Conservation (phyloP, 345 rosid species). For the Hibiscus syriacus region DNA sequence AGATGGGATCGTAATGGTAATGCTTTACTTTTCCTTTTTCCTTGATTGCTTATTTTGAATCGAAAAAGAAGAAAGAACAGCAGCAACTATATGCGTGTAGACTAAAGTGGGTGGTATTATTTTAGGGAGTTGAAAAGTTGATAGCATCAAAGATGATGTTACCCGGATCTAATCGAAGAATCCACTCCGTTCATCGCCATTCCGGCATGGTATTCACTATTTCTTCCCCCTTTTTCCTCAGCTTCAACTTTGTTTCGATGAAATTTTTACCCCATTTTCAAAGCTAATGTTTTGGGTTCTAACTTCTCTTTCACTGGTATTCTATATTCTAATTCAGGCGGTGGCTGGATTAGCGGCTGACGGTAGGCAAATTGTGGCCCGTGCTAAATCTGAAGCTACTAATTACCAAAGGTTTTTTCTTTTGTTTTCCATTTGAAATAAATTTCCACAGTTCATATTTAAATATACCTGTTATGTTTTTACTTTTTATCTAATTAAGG, state of each 20-base stretch:
- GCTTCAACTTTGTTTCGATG: neutral
- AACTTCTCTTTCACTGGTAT: neutral
- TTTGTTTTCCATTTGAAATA: no score
- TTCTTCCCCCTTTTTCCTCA: neutral
- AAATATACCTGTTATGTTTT: neutral
- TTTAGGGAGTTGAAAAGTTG: constrained; percentile 97
- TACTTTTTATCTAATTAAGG: neutral
- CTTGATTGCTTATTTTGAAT: neutral
- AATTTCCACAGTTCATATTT: neutral
- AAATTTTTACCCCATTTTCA: neutral
- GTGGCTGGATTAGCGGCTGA: constrained; percentile 99
- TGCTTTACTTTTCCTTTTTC: neutral
- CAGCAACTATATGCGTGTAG: neutral
- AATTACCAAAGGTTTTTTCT: constrained; percentile 63
- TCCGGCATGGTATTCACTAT: constrained; percentile 68
- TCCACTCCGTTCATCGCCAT: constrained; percentile 94
- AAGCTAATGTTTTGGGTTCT: neutral
- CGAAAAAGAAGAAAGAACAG: neutral
- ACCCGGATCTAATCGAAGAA: constrained; percentile 88
- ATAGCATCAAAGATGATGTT: constrained; percentile 98
- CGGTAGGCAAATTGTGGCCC: constrained; percentile 93
- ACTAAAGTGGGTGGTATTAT: neutral
- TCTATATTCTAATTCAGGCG: no score
- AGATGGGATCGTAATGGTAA: constrained; percentile 93
- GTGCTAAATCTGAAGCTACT: constrained; percentile 85